Conservation (phyloP, 2,329 filamentous ascomycete species). For the Monosporascus sp. region DNA sequence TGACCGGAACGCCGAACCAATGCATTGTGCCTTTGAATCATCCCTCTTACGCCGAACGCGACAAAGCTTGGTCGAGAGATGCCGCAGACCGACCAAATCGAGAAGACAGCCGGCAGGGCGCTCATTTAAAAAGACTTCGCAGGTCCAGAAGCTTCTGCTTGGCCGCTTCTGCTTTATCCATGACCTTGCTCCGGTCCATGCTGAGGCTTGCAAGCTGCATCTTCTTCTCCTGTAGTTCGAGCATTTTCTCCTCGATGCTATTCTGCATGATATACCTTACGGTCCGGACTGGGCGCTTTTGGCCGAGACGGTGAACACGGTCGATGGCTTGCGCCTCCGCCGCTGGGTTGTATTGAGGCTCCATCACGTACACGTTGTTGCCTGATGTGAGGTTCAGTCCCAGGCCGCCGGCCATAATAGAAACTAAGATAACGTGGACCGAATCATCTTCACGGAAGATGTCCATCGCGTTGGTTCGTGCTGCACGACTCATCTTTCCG, state of each 20-base stretch:
- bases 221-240: slow-evolving; percentile 87
- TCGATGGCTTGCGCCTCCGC: slow-evolving; percentile 93
- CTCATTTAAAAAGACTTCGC: slow-evolving; percentile 51
- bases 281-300: slow-evolving; percentile 82
- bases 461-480: slow-evolving; percentile 71
- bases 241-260: slow-evolving; percentile 93
- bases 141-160: slow-evolving; percentile 58
- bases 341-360: slow-evolving; percentile 95
- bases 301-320: slow-evolving; percentile 84
- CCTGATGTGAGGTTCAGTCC: slow-evolving; percentile 86
- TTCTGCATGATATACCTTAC: slow-evolving; percentile 83
- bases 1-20: not conserved
- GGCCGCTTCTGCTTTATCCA: slow-evolving; percentile 55
- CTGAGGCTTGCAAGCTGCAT: slow-evolving; percentile 82
- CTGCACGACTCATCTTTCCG: slow-evolving; percentile 74
- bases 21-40: not conserved
- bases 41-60: not conserved
- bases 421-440: slow-evolving; percentile 80
- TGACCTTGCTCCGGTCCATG: slow-evolving; percentile 54
- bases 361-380: slow-evolving; percentile 91
- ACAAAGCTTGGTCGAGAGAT: too few species aligned
- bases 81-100: not conserved
- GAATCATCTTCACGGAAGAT: slow-evolving; percentile 66
- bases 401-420: slow-evolving; percentile 85
- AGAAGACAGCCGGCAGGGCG: not conserved